Evolutionary conservation across 2,329 filamentous ascomycete genomes (phyloP).

Genomic region (Neonectria sp.): DNA sequence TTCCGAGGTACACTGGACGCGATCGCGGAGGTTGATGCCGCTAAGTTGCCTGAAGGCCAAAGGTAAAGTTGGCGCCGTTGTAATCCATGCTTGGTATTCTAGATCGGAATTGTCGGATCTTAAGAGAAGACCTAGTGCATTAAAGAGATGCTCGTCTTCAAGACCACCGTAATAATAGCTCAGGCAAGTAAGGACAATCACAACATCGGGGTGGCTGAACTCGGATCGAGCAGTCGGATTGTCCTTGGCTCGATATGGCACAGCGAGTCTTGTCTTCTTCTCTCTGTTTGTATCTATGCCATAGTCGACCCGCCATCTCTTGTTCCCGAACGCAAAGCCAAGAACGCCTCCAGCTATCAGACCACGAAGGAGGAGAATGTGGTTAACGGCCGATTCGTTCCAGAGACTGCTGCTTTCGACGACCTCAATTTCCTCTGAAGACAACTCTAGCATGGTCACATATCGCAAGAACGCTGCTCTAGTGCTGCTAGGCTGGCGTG

Average conservation of each 20-base stretch:
- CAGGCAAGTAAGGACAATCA: slow-evolving; percentile 64
- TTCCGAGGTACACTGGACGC: slow-evolving; percentile 58
- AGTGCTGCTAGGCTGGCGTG: slow-evolving; percentile 49
- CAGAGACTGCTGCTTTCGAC: slow-evolving; percentile 59
- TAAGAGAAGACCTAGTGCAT: slow-evolving; percentile 62
- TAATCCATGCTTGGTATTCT: slow-evolving; percentile 68
- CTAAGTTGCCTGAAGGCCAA: slow-evolving; percentile 57
- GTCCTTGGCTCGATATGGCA: neutral
- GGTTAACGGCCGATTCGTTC: slow-evolving; percentile 47
- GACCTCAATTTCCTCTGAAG: slow-evolving; percentile 44
- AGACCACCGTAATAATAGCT: slow-evolving; percentile 73
- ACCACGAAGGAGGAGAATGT: slow-evolving; percentile 66
- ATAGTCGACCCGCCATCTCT: slow-evolving; percentile 76
- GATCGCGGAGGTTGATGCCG: slow-evolving; percentile 73
- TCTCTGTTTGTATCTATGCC: neutral
- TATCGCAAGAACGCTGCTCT: slow-evolving; percentile 58
- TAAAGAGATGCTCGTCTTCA: slow-evolving; percentile 62
- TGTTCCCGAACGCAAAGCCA: slow-evolving; percentile 66
- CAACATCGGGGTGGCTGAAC: neutral
- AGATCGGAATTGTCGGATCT: slow-evolving; percentile 65
- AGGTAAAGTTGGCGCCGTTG: slow-evolving; percentile 52
- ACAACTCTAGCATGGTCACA: slow-evolving; percentile 56
- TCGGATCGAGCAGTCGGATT: neutral
- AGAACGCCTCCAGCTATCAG: slow-evolving; percentile 71
- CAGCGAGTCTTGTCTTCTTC: neutral